Evolutionary conservation across 345 rosid species (phyloP).

Genomic region (Populus simonii): DNA sequence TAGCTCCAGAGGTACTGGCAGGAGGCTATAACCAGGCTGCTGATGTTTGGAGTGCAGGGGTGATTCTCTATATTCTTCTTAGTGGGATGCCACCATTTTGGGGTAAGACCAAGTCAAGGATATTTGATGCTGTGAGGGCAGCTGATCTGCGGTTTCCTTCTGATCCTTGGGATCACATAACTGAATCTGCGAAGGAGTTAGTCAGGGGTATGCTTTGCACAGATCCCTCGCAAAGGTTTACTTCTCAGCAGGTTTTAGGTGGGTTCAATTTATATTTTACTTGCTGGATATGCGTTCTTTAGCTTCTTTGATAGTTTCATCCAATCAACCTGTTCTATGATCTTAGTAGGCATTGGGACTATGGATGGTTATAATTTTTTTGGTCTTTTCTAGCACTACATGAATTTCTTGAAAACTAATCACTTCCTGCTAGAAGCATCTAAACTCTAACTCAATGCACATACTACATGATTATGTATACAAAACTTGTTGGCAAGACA

Average conservation of each 20-base stretch:
- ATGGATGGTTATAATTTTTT: neutral
- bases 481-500: neutral
- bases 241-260: conserved; percentile 64
- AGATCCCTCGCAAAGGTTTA: conserved; percentile 46
- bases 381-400: neutral
- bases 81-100: conserved; percentile 70
- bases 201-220: conserved; percentile 57
- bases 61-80: conserved; percentile 61
- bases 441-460: neutral
- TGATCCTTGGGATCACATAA: conserved; percentile 48
- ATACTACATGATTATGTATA: neutral
- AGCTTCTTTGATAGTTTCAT: neutral
- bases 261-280: conserved; percentile 12
- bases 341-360: neutral
- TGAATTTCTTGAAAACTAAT: neutral
- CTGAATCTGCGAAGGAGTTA: conserved; percentile 52
- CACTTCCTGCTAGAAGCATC: neutral
- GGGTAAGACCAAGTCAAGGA: conserved; percentile 66
- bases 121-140: conserved; percentile 58
- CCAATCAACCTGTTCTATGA: neutral
- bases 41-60: conserved; percentile 77
- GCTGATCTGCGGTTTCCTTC: conserved; percentile 66
- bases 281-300: neutral
- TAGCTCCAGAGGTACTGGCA: conserved; percentile 65
- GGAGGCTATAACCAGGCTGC: conserved; percentile 72